A percentile compares a stretch with the other conserved stretches of the same genome.
Evolutionary conservation across 2,329 filamentous ascomycete genomes (phyloP).

Genomic region (Aspergillus novoparasiticus): DNA sequence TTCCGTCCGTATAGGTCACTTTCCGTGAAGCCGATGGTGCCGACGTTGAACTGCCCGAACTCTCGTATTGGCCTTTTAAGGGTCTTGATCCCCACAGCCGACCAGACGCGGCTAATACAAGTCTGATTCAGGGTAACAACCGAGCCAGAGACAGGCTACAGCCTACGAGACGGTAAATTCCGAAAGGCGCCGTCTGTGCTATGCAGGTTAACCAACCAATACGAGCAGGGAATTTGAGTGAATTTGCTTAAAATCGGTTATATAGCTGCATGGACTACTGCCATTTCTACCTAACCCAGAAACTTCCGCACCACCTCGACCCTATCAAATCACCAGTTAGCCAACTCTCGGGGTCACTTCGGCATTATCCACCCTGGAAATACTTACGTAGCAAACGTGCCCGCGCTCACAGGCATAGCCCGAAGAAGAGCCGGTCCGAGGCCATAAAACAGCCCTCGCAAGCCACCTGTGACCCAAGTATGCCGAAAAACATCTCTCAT

Average conservation of each 20-base stretch:
- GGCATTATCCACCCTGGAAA: not conserved
- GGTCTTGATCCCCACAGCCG: not conserved
- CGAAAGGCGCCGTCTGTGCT: too few relatives aligned
- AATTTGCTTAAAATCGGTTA: too few relatives aligned
- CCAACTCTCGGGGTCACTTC: not conserved
- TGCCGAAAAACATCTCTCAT: constrained; percentile 85
- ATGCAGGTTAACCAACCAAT: not conserved
- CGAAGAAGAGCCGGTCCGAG: constrained; percentile 85
- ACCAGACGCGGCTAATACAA: not conserved
- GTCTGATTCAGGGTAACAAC: not conserved
- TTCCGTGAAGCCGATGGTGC: not conserved
- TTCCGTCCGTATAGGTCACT: not conserved
- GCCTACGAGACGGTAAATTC: not conserved
- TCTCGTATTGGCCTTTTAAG: not conserved
- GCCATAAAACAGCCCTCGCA: constrained; percentile 86
- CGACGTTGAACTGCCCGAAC: not conserved
- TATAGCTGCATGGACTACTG: not conserved
- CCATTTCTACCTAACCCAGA: not conserved
- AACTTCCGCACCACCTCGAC: not conserved
- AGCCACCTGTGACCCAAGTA: constrained; percentile 73
- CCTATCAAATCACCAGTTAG: not conserved
- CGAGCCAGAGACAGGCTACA: not conserved
- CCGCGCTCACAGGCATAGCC: constrained; percentile 92
- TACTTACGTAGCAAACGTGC: constrained; percentile 75
- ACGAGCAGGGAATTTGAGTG: too few relatives aligned